These are phyloP conservation scores for Fomitopsis betulina DNA, from an alignment of 1,284 basidiomycete species.

Conservation along the genomic window DNA sequence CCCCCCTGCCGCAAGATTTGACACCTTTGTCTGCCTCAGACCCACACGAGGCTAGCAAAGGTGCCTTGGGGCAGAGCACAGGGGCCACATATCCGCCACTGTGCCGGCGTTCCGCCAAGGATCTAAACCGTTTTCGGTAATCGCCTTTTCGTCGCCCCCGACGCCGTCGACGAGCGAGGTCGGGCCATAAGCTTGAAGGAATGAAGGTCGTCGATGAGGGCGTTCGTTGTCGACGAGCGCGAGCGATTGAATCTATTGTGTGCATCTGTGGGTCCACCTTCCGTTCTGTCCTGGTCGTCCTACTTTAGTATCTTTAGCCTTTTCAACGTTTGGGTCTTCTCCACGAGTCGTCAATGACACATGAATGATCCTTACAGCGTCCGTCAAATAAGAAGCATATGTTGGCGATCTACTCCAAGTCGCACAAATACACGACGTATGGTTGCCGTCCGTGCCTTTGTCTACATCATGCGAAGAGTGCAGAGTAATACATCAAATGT, in stretches of 20 bases:
- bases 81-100: neutral
- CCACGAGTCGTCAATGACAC: too few species aligned
- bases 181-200: neutral
- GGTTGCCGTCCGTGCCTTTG: too few species aligned
- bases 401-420: too few species aligned
- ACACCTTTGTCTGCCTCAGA: neutral
- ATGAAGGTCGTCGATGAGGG: neutral
- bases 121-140: neutral
- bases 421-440: too few species aligned
- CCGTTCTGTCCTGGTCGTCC: neutral
- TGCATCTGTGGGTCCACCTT: conserved; percentile 18
- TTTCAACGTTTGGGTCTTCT: neutral
- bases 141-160: neutral
- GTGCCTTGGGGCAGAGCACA: conserved; percentile 1
- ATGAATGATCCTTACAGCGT: neutral
- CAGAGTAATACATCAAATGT: too few species aligned
- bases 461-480: too few species aligned
- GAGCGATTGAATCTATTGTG: conserved; percentile 12
- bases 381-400: too few species aligned
- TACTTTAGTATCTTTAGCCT: neutral
- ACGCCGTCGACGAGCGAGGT: neutral
- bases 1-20: neutral
- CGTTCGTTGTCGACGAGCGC: neutral
- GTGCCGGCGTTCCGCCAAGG: neutral
- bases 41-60: conserved; percentile 4